Conservation (phyloP, 2,329 filamentous ascomycete species). For the Phoma sp. region DNA sequence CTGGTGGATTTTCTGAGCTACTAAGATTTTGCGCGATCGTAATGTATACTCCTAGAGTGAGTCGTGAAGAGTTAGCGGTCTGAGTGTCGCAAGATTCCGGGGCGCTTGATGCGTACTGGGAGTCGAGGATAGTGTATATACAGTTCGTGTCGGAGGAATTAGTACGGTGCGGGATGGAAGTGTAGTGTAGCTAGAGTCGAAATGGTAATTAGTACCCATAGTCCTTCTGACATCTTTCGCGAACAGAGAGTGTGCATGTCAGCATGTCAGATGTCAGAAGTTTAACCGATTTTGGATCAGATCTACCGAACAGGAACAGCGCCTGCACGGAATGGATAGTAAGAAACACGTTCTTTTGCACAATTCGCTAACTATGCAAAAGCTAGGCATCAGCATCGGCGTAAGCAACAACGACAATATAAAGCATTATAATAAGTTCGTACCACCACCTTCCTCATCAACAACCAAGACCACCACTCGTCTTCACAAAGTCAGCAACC, state of each 20-base stretch:
- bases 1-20: constrained; percentile 1
- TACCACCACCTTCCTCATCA: not conserved
- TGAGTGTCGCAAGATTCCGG: not conserved
- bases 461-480: not conserved
- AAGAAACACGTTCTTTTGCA: not conserved
- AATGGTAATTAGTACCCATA: constrained; percentile 1
- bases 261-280: not conserved
- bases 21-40: constrained; percentile 9
- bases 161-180: not conserved
- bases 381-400: not conserved
- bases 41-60: constrained; percentile 22
- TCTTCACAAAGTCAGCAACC: not conserved
- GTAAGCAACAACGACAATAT: not conserved
- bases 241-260: not conserved
- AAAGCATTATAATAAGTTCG: not conserved
- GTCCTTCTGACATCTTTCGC: not conserved
- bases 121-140: constrained; percentile 8
- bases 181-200: constrained; percentile 10
- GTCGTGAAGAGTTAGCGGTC: not conserved
- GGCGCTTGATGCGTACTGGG: constrained; percentile 10
- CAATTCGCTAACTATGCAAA: not conserved
- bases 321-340: not conserved
- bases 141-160: not conserved
- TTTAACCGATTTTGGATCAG: not conserved
- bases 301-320: not conserved